Evolutionary conservation across 2,329 filamentous ascomycete genomes (phyloP).

Genomic region (Fusarium sp.): DNA sequence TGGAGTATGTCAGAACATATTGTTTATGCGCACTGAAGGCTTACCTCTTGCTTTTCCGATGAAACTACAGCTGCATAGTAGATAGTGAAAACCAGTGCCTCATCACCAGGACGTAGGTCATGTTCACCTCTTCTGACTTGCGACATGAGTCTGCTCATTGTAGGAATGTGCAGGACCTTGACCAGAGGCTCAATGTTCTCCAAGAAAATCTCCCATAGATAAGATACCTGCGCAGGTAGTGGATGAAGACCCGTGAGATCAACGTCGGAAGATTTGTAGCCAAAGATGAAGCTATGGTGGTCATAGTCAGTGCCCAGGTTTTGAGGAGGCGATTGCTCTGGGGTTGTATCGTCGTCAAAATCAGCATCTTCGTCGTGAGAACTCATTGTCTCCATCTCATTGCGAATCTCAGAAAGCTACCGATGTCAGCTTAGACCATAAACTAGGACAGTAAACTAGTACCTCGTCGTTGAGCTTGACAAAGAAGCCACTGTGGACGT

Average conservation of each 20-base stretch:
- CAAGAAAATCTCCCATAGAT: conserved; percentile 37
- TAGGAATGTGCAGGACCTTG: conserved; percentile 37
- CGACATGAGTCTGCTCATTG: conserved; percentile 34
- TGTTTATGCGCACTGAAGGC: neutral
- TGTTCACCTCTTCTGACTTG: conserved; percentile 32
- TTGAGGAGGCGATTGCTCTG: conserved; percentile 35
- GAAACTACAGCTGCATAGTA: conserved; percentile 34
- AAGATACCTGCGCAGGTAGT: conserved; percentile 24
- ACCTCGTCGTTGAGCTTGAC: conserved; percentile 80
- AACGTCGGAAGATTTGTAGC: conserved; percentile 31
- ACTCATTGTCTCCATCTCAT: conserved; percentile 33
- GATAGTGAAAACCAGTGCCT: conserved; percentile 37
- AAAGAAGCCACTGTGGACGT: conserved; percentile 82
- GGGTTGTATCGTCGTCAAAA: conserved; percentile 30
- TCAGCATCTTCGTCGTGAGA: conserved; percentile 21
- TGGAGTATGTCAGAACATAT: conserved; percentile 4
- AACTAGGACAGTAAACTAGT: conserved; percentile 1
- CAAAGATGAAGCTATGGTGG: conserved; percentile 39
- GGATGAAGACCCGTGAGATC: conserved; percentile 31
- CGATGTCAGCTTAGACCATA: neutral
- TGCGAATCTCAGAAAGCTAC: conserved; percentile 35
- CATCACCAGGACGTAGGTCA: conserved; percentile 27
- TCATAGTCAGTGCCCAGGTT: conserved; percentile 1
- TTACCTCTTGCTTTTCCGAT: conserved; percentile 30
- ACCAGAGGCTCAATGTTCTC: conserved; percentile 38